Evolutionary conservation across 1,284 basidiomycete genomes (phyloP).

Genomic region (Fomes fomentarius): DNA sequence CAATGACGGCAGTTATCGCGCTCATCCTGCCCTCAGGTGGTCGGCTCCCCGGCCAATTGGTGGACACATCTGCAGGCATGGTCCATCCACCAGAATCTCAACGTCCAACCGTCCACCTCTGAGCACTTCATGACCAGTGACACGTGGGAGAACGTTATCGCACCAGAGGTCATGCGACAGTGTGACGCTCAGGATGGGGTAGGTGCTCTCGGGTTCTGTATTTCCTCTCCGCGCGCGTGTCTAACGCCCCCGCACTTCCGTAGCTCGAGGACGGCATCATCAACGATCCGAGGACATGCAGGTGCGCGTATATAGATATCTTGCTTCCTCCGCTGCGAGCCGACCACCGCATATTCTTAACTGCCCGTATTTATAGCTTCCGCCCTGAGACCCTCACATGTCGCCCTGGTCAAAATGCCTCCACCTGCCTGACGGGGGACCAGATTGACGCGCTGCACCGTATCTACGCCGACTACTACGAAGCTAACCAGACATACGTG

Average conservation of each 20-base stretch:
- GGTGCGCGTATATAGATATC: conserved; percentile 9
- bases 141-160: conserved; percentile 29
- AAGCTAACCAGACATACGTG: conserved; percentile 29
- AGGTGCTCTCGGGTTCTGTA: conserved; percentile 1
- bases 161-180: conserved; percentile 32
- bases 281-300: conserved; percentile 37
- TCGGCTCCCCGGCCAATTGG: conserved; percentile 33
- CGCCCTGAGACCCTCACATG: conserved; percentile 35
- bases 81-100: conserved; percentile 27
- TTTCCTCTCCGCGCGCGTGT: background rate
- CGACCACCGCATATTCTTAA: background rate
- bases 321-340: background rate
- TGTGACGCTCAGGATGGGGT: conserved; percentile 38
- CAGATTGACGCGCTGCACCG: conserved; percentile 38
- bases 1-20: background rate
- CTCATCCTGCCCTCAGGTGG: conserved; percentile 19
- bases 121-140: conserved; percentile 26
- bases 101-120: conserved; percentile 25
- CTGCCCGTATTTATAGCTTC: conserved; percentile 23
- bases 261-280: conserved; percentile 37
- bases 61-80: conserved; percentile 29
- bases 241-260: background rate
- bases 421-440: conserved; percentile 34
- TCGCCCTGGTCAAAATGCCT: conserved; percentile 25
- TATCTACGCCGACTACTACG: conserved; percentile 36